phyloP scores from a whole-genome alignment of 352 stramenopile genomes.

The Aphanomyces astaci region DNA sequence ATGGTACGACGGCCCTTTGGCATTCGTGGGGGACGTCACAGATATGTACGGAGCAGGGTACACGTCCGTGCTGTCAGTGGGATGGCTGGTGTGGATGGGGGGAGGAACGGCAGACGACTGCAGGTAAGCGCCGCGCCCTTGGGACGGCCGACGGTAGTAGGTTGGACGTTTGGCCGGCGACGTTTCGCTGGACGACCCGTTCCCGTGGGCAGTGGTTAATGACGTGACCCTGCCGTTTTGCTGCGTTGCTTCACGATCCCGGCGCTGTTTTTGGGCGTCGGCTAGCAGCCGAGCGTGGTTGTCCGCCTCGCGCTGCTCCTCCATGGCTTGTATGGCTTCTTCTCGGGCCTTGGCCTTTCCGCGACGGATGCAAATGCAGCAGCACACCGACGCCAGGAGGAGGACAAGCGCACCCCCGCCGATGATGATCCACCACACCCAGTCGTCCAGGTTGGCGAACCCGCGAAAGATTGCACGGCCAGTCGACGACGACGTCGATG shows the following conservation, averaged over 20 bases:
- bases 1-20: neutral
- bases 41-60: constrained; percentile 4
- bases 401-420: constrained; percentile 54
- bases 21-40: neutral
- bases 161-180: neutral
- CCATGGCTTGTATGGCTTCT: constrained; percentile 50
- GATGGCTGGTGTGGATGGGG: neutral
- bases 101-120: neutral
- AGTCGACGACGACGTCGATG: neutral
- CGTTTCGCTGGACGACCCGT: neutral
- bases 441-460: constrained; percentile 62
- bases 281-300: constrained; percentile 3
- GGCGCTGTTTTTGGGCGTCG: constrained; percentile 7
- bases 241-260: neutral
- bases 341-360: constrained; percentile 70
- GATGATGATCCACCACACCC: constrained; percentile 68
- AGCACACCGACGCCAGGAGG: constrained; percentile 61
- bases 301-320: constrained; percentile 41
- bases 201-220: neutral
- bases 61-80: neutral
- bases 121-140: neutral
- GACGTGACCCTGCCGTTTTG: neutral
- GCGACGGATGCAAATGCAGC: constrained; percentile 65
- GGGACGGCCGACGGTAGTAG: constrained; percentile 7
- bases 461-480: neutral